Percentiles rank a stretch among this genome's conserved stretches.
Evolutionary conservation across 139 green algal genomes (phyloP).

Genomic region (Picochlorum sp.): DNA sequence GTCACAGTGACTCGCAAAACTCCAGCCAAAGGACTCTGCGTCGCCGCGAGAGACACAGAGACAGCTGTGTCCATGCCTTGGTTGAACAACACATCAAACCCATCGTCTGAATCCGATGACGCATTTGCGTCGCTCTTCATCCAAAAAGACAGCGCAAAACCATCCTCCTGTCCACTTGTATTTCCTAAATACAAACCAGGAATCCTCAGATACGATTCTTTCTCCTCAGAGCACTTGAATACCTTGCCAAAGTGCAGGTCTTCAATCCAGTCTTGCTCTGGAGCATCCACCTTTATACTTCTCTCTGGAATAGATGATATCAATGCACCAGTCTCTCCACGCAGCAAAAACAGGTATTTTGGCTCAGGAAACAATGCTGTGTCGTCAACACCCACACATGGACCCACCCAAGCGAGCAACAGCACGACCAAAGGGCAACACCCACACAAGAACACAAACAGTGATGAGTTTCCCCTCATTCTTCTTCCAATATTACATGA

Average conservation of each 20-base stretch:
- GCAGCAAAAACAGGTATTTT: too few species aligned
- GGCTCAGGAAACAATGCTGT: too few species aligned
- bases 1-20: slow-evolving; percentile 33
- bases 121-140: not conserved
- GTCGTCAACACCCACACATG: too few species aligned
- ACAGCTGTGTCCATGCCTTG: not conserved
- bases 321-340: too few species aligned
- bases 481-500: too few species aligned
- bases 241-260: slow-evolving; percentile 5
- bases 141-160: slow-evolving; percentile 21
- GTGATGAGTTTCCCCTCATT: too few species aligned
- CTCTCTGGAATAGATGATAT: too few species aligned
- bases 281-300: not conserved
- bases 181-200: slow-evolving; percentile 22
- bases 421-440: too few species aligned
- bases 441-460: too few species aligned
- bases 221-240: slow-evolving; percentile 8
- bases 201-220: slow-evolving; percentile 10
- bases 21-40: slow-evolving; percentile 26
- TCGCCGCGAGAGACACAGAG: slow-evolving; percentile 19
- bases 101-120: not conserved
- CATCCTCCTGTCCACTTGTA: not conserved
- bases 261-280: not conserved
- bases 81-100: slow-evolving; percentile 4
- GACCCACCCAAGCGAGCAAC: too few species aligned